Evolutionary conservation across 768 basidiomycete species (phyloP).

Genomic region (Paxillus rubicundulus): DNA sequence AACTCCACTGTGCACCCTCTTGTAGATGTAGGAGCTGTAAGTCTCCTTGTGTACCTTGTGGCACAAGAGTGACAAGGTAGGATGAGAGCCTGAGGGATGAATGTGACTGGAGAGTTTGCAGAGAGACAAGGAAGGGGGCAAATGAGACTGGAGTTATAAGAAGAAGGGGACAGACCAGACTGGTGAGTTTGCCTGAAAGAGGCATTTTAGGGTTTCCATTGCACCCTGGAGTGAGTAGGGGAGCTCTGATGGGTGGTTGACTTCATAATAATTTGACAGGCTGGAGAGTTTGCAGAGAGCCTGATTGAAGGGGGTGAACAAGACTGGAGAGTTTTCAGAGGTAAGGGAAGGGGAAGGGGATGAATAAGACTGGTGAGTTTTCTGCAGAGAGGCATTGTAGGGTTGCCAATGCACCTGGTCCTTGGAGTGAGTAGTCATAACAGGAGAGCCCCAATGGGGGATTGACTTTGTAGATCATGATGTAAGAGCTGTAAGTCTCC

Average conservation of each 20-base stretch:
- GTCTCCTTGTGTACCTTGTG: constrained; percentile 8
- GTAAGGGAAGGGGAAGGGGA: too few relatives aligned
- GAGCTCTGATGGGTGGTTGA: constrained; percentile 61
- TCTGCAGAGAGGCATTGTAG: constrained; percentile 45
- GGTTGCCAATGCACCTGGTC: constrained; percentile 71
- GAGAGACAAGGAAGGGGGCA: too few relatives aligned
- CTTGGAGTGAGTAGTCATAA: constrained; percentile 56
- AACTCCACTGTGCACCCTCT: constrained; percentile 99
- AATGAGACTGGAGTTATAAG: too few relatives aligned
- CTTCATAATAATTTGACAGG: too few relatives aligned
- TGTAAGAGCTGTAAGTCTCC: too few relatives aligned
- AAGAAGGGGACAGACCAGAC: too few relatives aligned
- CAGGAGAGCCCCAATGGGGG: constrained; percentile 68
- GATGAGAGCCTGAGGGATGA: constrained; percentile 28
- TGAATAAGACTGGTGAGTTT: too few relatives aligned
- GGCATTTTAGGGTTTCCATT: constrained; percentile 78
- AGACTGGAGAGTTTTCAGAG: too few relatives aligned
- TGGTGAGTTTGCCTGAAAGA: constrained; percentile 15
- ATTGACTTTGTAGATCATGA: too few relatives aligned
- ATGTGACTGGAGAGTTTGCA: constrained; percentile 37
- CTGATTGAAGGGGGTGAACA: too few relatives aligned
- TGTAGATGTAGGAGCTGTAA: constrained; percentile 45
- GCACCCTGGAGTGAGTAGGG: constrained; percentile 62
- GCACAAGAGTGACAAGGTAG: constrained; percentile 59
- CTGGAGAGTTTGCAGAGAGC: too few relatives aligned